Percentiles rank a stretch among this genome's conserved stretches.
Evolutionary conservation across 345 rosid species (phyloP).

Genomic region (Arabidopsis thaliana): TAIR10.1 NC_003070.9:29123501-29124000

Average conservation of each 20-base stretch:
- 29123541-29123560: background rate
- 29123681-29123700: constrained; percentile 65
- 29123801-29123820: background rate
- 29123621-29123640: constrained; percentile 54
- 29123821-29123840: constrained; percentile 7
- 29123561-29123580: constrained; percentile 34
- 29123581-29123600: constrained; percentile 81
- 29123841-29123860: background rate
- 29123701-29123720: constrained; percentile 51
- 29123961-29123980: constrained; percentile 79
- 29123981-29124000: constrained; percentile 76
- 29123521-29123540: background rate
- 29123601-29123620: constrained; percentile 62
- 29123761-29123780: constrained; percentile 93
- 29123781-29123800: constrained; percentile 84
- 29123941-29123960: constrained; percentile 64
- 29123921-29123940: constrained; percentile 75
- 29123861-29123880: constrained; percentile 36
- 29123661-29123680: constrained; percentile 63
- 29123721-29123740: constrained; percentile 66
- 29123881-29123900: constrained; percentile 38
- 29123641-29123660: constrained; percentile 45
- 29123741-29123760: constrained; percentile 79
- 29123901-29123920: constrained; percentile 87
- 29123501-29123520: background rate